Conservation (phyloP, 1,284 basidiomycete species). For the Microbotryum intermedium region DNA sequence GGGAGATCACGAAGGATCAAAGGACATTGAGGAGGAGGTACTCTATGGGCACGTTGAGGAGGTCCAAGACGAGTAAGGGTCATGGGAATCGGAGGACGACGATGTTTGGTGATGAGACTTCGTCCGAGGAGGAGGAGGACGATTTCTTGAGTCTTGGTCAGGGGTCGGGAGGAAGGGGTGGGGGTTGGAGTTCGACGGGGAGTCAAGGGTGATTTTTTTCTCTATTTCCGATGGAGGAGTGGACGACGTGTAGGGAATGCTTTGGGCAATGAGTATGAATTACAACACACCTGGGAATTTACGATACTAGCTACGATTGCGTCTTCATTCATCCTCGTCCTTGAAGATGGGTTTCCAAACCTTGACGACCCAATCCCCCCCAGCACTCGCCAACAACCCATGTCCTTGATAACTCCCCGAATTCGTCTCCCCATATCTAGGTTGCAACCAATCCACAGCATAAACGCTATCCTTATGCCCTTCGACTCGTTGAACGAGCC, state of each 20-base stretch:
- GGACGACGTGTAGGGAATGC: too few species aligned
- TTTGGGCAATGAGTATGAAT: too few species aligned
- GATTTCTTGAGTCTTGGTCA: too few species aligned
- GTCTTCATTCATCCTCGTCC: neutral
- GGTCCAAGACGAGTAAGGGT: neutral
- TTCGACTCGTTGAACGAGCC: conserved; percentile 1
- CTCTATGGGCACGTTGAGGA: neutral
- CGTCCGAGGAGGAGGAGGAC: too few species aligned
- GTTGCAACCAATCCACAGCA: conserved; percentile 5
- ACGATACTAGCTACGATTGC: too few species aligned
- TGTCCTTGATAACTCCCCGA: neutral
- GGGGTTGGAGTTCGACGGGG: too few species aligned
- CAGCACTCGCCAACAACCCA: conserved; percentile 1
- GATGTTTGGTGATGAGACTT: too few species aligned
- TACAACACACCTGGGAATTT: too few species aligned
- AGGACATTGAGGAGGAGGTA: neutral
- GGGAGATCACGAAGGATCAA: neutral
- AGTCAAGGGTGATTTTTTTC: too few species aligned
- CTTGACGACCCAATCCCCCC: neutral
- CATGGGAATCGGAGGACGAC: too few species aligned
- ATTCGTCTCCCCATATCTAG: neutral
- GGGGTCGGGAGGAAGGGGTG: too few species aligned
- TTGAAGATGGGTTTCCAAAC: neutral
- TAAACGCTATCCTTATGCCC: conserved; percentile 4
- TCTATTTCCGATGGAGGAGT: too few species aligned